These are phyloP conservation scores for Phlebopus sp. DNA, from an alignment of 1,284 basidiomycete species.

Conservation along the genomic window DNA sequence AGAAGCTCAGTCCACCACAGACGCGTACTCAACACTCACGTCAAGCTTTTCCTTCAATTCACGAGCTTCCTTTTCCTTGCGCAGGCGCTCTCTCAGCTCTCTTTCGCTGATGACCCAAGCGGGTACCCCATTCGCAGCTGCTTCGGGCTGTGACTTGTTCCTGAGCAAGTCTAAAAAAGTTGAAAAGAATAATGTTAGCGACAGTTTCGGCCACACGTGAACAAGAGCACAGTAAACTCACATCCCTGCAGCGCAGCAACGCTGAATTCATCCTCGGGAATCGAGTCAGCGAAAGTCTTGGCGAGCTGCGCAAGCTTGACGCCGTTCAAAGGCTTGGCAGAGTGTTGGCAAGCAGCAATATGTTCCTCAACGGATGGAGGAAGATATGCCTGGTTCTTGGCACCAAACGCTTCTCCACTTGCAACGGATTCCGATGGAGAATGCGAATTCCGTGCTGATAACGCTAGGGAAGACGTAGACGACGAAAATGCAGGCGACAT, in stretches of 20 bases:
- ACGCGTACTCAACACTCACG: conserved; percentile 40
- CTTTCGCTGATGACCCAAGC: conserved; percentile 73
- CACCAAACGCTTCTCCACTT: conserved; percentile 43
- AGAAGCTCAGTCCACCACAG: conserved; percentile 12
- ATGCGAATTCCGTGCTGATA: conserved; percentile 25
- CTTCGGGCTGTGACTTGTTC: conserved; percentile 76
- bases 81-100: conserved; percentile 65
- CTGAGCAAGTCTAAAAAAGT: conserved; percentile 60
- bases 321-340: conserved; percentile 60
- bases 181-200: conserved; percentile 17
- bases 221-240: conserved; percentile 42
- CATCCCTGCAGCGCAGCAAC: conserved; percentile 85
- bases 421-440: conserved; percentile 26
- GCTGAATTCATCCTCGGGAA: conserved; percentile 79
- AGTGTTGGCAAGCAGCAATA: conserved; percentile 54
- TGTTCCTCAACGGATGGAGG: conserved; percentile 64
- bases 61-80: conserved; percentile 65
- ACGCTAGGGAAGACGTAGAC: conserved; percentile 33
- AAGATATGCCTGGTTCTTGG: conserved; percentile 58
- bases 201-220: conserved; percentile 8
- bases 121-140: conserved; percentile 59
- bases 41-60: conserved; percentile 62
- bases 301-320: conserved; percentile 62
- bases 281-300: conserved; percentile 67
- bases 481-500: conserved; percentile 36